Base-by-base conservation (phyloP, 176 grass and related monocot genomes). In the Oryza rufipogon region DNA sequence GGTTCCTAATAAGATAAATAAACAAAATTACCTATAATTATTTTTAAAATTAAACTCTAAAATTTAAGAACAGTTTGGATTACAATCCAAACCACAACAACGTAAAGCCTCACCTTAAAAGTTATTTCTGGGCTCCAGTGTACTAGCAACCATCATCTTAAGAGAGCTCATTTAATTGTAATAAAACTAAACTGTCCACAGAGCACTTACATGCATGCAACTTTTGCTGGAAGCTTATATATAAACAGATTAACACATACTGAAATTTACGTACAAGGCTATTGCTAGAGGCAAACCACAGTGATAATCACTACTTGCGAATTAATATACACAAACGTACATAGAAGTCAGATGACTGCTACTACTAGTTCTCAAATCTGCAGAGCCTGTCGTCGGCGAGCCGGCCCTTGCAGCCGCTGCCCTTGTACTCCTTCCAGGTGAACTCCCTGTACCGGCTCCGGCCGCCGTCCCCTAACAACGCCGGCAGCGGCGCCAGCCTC, bases 401-500 rank as follows among this genome's bases (percentile, higher is more conserved):
- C 89, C 65, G 88, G 70, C 78, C 79, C 78, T 20, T 82, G 87
- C 74, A 91, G 36, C 51, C 91, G 84, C 61, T 85, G 67, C 11
- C 77, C 83, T 95, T 98, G 87, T 91, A 98, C 92, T 98, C 95
- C 47, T 25, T 84, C 95, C 95, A 98, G 76, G 95, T 93, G 95
- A 98, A 98, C 63, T 91, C 95, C 88, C 87, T 81, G 89, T 97
- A 97, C 12, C 84, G 73, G 89, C 91, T 98, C 83, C 85, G 82
- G 38, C 86, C 87, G 36, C 92, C 84, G 71, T 90, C 88, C 39
- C 69, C 76, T 26, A 95, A 81, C 16, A 97, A 70, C 84, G 61
- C 58, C 33, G 84, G 81, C 80, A 91, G 85, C 38, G 95, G 95
- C 47, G 85, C 95, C 84, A 97, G 73, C 68, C 64, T 86, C 80